Base-by-base conservation (phyloP, 139 green algal genomes). In the Haematococcus lacustris region DNA sequence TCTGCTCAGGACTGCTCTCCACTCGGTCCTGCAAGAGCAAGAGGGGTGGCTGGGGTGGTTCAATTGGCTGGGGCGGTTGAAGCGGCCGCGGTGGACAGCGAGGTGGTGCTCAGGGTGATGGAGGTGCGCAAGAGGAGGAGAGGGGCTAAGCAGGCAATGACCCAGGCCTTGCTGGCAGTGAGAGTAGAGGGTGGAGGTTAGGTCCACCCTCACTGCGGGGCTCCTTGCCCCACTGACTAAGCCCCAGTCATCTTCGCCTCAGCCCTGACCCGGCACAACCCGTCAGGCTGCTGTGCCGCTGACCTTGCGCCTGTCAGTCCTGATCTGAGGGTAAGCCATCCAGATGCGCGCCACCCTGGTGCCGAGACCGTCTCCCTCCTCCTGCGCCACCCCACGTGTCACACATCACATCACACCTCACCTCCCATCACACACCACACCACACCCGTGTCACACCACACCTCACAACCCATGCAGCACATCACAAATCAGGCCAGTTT, bases 1-100 rank as follows among this genome's bases (percentile, higher is more conserved):
- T 82, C 77, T 96, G 91, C 83, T 95, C 87, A 21, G 89, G 85
- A 59, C 78, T 90, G 13, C 78, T 87, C 75, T 96, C 91, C 35
- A 96, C 91, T 2, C 91, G 80, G 73, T 96, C 91, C 83, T 91
- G 87, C 13, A 71, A 33, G 2, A 28, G 32, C 4, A 32, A 35
- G 0, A 38, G 32, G 69, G 7, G 50, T 51, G 30, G 30, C 47
- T 43, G 28, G 30, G 38, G 30, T 63, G 21, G 47, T 28, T 13
- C 47, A n/a, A 57, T 28, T 28, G 47, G 13, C 47, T 57, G 47
- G 21, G 21, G 47, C 21, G 47, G 21, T 57, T 28, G 47, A 21
- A 21, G 47, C 47, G 13, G 47, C 13, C 13, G 21, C 13, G 13
- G 13, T 57, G 47, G 13, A 57, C 21, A n/a, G 47, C 47, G 13